Base-by-base conservation (phyloP, 352 stramenopile genomes). In the Globisporangium rhizosaccharum region DNA sequence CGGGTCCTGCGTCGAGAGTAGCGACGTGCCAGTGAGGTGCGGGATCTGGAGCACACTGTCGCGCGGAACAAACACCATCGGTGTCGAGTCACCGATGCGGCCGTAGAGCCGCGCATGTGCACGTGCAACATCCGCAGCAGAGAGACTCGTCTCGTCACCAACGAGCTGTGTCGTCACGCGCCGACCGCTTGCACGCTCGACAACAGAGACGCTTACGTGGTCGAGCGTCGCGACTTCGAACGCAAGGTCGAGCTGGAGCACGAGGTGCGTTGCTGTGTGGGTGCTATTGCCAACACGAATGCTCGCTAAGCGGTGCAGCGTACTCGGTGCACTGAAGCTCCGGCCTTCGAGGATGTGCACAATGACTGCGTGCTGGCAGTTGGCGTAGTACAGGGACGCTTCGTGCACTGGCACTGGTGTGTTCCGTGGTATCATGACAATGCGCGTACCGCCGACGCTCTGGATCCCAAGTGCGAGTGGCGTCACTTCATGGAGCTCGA, bases 301-400 rank as follows among this genome's bases (percentile, higher is more conserved):
- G 18, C 46, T 64, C 15, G 56, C 68, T 20, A 78, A 26, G 11
- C 53, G 59, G 37, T 78, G 68, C 20, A 55, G 17, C 14, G 10
- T 10, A 25, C 12, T 63, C 18, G 50, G n/a, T 8, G 17, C 47
- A 11, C 44, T 52, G 18, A 63, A 53, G 18, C 25, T 52, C 1
- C 36, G n/a, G 0, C 61, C 70, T 66, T 75, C 70, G 17, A 78
- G 26, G 11, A 75, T 58, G 50, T 67, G 62, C 39, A 78, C 70
- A 3, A 53, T 25, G 41, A 75, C 64, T 25, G 68, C 64, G 26
- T 42, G 53, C 42, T 75, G 65, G 54, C 62, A 73, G 30, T 28
- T 78, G 18, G 70, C 68, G 44, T 74, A 78, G 57, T 76, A 78
- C 12, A 74, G 1, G 8, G 63, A 56, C 6, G 65, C 48, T 59